Conservation (phyloP, 768 basidiomycete species). For the Boletus tylopilopsis region DNA sequence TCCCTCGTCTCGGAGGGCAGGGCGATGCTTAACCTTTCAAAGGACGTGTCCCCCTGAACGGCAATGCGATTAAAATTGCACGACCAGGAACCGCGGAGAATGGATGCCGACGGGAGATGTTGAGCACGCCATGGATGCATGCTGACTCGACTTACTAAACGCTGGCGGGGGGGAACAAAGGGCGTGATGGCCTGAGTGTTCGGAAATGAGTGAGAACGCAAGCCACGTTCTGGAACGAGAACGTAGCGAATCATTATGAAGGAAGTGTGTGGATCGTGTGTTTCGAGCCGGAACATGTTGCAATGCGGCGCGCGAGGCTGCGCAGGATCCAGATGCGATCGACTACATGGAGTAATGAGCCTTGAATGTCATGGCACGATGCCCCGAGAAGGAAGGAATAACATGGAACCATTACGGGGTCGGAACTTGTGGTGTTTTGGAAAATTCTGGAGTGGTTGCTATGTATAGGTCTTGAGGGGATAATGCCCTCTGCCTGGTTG, state of each 20-base stretch:
- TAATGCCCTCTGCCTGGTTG: constrained; percentile 11
- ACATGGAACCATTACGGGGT: constrained; percentile 8
- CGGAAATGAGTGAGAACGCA: constrained; percentile 23
- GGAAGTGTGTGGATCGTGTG: constrained; percentile 20
- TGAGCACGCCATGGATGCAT: constrained; percentile 5
- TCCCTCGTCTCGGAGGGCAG: constrained; percentile 6
- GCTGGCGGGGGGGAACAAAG: constrained; percentile 3
- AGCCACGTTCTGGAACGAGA: constrained; percentile 12
- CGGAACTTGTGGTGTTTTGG: constrained; percentile 18
- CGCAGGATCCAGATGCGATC: constrained; percentile 12
- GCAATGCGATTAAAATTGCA: neutral
- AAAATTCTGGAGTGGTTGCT: constrained; percentile 5
- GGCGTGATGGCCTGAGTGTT: constrained; percentile 4
- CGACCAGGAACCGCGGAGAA: constrained; percentile 5
- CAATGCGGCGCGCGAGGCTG: constrained; percentile 23
- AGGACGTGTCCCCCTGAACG: constrained; percentile 2
- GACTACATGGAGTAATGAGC: constrained; percentile 9
- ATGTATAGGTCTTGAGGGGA: constrained; percentile 22
- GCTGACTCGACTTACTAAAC: neutral
- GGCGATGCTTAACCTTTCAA: constrained; percentile 1
- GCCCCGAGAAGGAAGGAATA: constrained; percentile 15
- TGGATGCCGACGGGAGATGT: constrained; percentile 1
- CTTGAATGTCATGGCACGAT: constrained; percentile 9
- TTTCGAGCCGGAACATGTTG: constrained; percentile 28
- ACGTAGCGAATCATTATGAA: constrained; percentile 5